Evolutionary conservation across 192 early-diverging fungal genomes (phyloP).

Genomic region (Diversispora eburnea): DNA sequence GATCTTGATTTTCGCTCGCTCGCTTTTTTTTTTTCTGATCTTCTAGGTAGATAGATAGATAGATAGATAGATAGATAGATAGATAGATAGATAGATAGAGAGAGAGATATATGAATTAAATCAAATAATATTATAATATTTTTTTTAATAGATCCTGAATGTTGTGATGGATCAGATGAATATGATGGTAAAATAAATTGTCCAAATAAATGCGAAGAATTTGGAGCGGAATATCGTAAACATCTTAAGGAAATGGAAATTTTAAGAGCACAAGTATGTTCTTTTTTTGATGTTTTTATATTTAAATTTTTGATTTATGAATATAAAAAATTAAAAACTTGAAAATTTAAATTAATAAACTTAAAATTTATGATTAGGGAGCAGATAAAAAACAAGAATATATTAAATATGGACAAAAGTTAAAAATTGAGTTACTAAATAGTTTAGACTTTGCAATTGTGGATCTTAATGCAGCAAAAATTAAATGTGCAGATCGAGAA

Average conservation of each 20-base stretch:
- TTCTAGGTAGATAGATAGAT: no score
- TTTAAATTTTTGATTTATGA: not conserved
- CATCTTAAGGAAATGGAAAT: conserved; percentile 32
- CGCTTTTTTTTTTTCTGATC: not conserved
- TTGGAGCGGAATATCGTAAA: conserved; percentile 47
- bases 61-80: no score
- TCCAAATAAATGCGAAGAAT: conserved; percentile 69
- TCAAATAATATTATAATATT: conserved; percentile 5
- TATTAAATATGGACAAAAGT: conserved; percentile 30
- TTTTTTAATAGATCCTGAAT: conserved; percentile 59
- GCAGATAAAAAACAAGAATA: conserved; percentile 30
- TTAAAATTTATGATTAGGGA: conserved; percentile 7
- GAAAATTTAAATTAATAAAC: not conserved
- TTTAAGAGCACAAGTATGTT: conserved; percentile 27
- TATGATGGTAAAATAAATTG: conserved; percentile 59
- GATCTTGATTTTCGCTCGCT: not conserved
- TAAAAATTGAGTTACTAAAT: conserved; percentile 22
- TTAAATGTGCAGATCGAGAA: conserved; percentile 27
- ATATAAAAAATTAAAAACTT: no score
- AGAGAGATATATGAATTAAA: not conserved
- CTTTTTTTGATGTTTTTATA: not conserved
- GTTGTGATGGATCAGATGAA: conserved; percentile 97
- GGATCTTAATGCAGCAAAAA: conserved; percentile 8
- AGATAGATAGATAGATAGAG: no score
- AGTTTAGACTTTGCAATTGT: conserved; percentile 25